Percentiles rank a stretch among this genome's conserved stretches.
Evolutionary conservation across 306 rosid species (phyloP).

Genomic region (Astragalus membranaceus): DNA sequence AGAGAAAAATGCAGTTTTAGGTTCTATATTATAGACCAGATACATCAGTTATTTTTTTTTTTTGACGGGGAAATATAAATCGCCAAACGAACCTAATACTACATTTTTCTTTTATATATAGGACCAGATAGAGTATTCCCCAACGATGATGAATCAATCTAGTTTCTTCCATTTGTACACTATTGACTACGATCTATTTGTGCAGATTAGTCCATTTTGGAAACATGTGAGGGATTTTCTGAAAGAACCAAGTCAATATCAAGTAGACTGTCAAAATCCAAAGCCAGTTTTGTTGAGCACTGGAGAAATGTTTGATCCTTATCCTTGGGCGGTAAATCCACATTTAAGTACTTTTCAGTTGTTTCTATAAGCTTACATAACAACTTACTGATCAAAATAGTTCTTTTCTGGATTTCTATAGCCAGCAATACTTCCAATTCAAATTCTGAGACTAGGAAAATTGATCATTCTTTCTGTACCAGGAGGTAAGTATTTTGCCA

Average conservation of each 20-base stretch:
- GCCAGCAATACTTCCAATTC: constrained; percentile 88
- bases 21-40: no score
- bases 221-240: constrained; percentile 40
- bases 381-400: neutral
- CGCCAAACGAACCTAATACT: no score
- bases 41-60: no score
- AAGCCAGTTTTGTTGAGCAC: constrained; percentile 64
- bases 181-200: neutral
- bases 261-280: constrained; percentile 68
- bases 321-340: constrained; percentile 77
- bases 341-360: neutral
- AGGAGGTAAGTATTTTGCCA: constrained; percentile 54
- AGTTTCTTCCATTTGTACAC: neutral
- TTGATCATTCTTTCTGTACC: constrained; percentile 83
- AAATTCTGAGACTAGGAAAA: constrained; percentile 75
- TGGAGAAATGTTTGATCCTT: constrained; percentile 78
- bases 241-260: constrained; percentile 55
- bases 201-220: constrained; percentile 57
- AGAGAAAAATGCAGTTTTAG: no score
- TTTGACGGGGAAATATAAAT: no score
- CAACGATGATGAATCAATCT: neutral
- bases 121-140: no score
- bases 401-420: constrained; percentile 28
- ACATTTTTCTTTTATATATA: no score
- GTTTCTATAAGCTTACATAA: neutral